Conservation (phyloP, 345 rosid genomes). For the Salix suchowensis region DNA sequence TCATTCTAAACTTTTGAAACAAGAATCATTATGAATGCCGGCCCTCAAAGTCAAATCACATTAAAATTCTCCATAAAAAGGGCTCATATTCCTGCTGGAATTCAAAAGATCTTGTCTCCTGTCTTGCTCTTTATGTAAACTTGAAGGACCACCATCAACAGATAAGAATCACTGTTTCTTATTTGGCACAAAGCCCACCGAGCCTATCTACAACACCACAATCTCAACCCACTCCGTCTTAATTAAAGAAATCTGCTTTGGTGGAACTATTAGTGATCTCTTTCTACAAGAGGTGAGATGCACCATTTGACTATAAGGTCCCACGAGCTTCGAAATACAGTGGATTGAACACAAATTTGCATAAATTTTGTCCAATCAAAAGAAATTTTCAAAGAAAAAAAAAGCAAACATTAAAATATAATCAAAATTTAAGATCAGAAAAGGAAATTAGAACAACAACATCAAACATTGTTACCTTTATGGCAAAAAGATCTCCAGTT, state of each 20-base stretch:
- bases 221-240: background rate
- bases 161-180: background rate
- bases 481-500: slow-evolving; percentile 97
- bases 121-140: background rate
- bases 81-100: background rate
- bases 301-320: background rate
- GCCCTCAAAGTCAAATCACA: background rate
- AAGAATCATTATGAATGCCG: background rate
- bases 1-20: background rate
- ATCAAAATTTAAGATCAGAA: slow-evolving; percentile 4
- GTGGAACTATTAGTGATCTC: background rate
- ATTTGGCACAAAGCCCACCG: background rate
- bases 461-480: slow-evolving; percentile 53
- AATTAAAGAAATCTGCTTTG: background rate
- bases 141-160: background rate
- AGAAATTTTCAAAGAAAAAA: background rate
- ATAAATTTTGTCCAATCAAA: background rate
- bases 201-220: background rate
- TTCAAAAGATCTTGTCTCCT: background rate
- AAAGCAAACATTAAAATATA: background rate
- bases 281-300: background rate
- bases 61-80: background rate
- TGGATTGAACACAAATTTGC: background rate
- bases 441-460: slow-evolving; percentile 8
- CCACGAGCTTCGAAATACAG: background rate